Percentiles rank a stretch among this genome's conserved stretches.
Evolutionary conservation across 805 yeast species (phyloP).

Genomic region (Wickerhamiella spandovensis): DNA sequence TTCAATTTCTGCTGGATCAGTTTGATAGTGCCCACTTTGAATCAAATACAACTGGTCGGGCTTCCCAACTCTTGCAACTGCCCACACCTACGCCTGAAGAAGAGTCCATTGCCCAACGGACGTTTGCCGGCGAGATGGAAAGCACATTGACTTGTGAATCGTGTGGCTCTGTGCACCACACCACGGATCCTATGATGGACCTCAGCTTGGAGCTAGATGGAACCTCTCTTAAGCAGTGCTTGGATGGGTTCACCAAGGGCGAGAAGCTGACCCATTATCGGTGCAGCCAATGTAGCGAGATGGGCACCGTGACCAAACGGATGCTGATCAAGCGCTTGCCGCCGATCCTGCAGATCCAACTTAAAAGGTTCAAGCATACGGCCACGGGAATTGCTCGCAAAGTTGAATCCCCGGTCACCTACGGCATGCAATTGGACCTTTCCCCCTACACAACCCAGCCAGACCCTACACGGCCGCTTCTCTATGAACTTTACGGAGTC

Average conservation of each 20-base stretch:
- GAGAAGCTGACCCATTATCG: constrained; percentile 68
- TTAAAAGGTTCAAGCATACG: constrained; percentile 57
- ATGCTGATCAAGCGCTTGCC: constrained; percentile 59
- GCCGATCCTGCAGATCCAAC: constrained; percentile 66
- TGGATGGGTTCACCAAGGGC: constrained; percentile 59
- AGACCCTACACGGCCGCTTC: constrained; percentile 20
- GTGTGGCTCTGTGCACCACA: constrained; percentile 51
- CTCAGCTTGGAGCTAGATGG: constrained; percentile 51
- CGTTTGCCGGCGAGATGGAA: constrained; percentile 73
- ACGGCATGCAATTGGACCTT: constrained; percentile 65
- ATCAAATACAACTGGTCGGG: neutral
- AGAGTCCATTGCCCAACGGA: constrained; percentile 39
- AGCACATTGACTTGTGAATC: constrained; percentile 63
- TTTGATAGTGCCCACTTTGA: constrained; percentile 36
- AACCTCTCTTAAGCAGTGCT: constrained; percentile 43
- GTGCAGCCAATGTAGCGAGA: constrained; percentile 52
- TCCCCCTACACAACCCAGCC: constrained; percentile 34
- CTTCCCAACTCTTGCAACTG: neutral
- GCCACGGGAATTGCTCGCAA: constrained; percentile 38
- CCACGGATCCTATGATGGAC: constrained; percentile 83
- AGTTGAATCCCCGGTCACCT: constrained; percentile 58
- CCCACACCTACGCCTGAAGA: constrained; percentile 2
- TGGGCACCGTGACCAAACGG: constrained; percentile 58
- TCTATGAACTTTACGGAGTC: constrained; percentile 75
- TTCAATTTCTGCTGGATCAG: constrained; percentile 83